phyloP scores from a whole-genome alignment of 148 eudicot genomes.

The Fagopyrum homotropicum region DNA sequence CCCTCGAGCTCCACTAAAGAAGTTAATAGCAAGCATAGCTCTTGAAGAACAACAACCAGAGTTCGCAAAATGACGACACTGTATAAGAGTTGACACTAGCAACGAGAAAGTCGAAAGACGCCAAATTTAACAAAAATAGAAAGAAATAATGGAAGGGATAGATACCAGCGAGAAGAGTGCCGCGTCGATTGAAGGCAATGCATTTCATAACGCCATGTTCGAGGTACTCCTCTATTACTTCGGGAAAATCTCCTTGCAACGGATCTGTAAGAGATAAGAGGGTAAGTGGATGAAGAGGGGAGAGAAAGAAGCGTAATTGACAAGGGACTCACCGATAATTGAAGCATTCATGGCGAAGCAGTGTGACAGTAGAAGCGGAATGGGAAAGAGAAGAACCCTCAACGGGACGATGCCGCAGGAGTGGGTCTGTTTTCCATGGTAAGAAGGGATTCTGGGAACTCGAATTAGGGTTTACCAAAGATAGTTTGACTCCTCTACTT shows the following conservation, averaged over 20 bases:
- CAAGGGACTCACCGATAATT: conserved; percentile 17
- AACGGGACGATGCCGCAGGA: too few relatives aligned
- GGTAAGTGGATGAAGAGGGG: not conserved
- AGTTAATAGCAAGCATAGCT: not conserved
- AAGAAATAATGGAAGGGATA: not conserved
- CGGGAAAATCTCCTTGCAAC: conserved; percentile 95
- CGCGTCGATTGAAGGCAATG: conserved; percentile 88
- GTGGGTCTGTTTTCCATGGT: too few relatives aligned
- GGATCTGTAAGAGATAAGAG: conserved; percentile 42
- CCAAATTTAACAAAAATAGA: not conserved
- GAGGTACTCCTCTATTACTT: conserved; percentile 92
- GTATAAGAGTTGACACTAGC: not conserved
- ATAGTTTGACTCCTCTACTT: too few relatives aligned
- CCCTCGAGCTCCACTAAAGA: not conserved
- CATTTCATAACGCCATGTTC: conserved; percentile 90
- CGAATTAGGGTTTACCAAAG: too few relatives aligned
- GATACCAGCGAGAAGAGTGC: conserved; percentile 95
- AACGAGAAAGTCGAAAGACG: not conserved
- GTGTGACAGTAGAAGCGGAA: not conserved
- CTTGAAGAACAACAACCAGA: not conserved
- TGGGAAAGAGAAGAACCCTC: not conserved
- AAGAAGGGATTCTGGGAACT: too few relatives aligned
- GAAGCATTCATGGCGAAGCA: conserved; percentile 19
- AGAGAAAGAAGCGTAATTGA: conserved; percentile 1
- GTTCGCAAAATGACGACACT: not conserved